phyloP scores from a whole-genome alignment of 2,329 filamentous ascomycete genomes.

The Ilyonectria destructans region DNA sequence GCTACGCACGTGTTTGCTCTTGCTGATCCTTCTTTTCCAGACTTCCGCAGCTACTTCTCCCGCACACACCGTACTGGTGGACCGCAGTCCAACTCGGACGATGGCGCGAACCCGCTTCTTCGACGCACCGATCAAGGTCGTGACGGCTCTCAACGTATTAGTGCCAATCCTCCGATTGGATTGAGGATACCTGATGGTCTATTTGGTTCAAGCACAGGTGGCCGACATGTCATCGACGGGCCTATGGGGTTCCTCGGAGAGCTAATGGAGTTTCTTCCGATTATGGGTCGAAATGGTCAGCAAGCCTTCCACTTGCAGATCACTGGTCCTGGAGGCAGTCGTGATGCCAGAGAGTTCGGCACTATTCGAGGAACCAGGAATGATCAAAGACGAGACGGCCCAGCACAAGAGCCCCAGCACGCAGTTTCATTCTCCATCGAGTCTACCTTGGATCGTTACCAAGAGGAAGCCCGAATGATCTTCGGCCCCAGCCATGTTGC shows the following conservation, averaged over 20 bases:
- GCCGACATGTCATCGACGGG: constrained; percentile 61
- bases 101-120: constrained; percentile 90
- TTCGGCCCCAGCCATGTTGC: constrained; percentile 76
- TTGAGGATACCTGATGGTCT: constrained; percentile 64
- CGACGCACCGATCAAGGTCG: constrained; percentile 70
- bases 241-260: constrained; percentile 71
- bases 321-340: constrained; percentile 63
- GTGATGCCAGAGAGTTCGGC: constrained; percentile 68
- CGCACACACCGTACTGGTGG: constrained; percentile 69
- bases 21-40: constrained; percentile 46
- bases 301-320: constrained; percentile 75
- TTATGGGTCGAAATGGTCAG: constrained; percentile 62
- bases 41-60: constrained; percentile 67
- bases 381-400: constrained; percentile 65
- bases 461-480: constrained; percentile 90
- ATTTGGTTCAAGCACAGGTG: constrained; percentile 55
- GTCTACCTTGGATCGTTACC: constrained; percentile 84
- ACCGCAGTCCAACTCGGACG: constrained; percentile 76
- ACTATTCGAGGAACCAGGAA: constrained; percentile 60
- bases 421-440: constrained; percentile 83
- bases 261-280: constrained; percentile 69
- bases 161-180: constrained; percentile 69
- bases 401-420: constrained; percentile 76
- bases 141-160: constrained; percentile 65
- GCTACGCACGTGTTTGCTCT: constrained; percentile 9